Percentiles rank a stretch among this genome's conserved stretches.
phyloP scores from a whole-genome alignment of 805 yeast species.

The Spathaspora arborariae region DNA sequence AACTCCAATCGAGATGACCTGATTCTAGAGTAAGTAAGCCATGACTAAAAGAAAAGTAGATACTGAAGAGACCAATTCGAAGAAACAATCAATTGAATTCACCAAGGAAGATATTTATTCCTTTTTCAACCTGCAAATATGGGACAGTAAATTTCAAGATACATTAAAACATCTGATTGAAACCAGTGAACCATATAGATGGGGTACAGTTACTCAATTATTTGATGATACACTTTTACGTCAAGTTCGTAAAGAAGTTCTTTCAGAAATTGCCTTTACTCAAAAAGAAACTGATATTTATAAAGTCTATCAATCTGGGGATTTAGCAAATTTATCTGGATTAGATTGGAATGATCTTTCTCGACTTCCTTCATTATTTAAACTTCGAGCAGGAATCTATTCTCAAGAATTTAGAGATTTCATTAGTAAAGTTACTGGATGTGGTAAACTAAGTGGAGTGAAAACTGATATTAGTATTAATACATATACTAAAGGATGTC shows the following conservation, averaged over 20 bases:
- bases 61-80: not conserved
- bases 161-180: conserved; percentile 42
- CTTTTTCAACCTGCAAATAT: conserved; percentile 36
- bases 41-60: not conserved
- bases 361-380: conserved; percentile 69
- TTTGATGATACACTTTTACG: conserved; percentile 75
- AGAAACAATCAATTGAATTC: conserved; percentile 9
- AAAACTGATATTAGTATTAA: conserved; percentile 92
- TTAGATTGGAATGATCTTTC: conserved; percentile 71
- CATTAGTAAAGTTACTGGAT: conserved; percentile 71
- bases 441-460: conserved; percentile 86
- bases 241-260: conserved; percentile 80
- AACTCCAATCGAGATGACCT: not conserved
- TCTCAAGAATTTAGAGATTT: conserved; percentile 80
- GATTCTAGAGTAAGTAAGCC: not conserved
- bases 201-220: conserved; percentile 79
- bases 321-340: conserved; percentile 87
- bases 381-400: conserved; percentile 82
- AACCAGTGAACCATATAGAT: conserved; percentile 72
- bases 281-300: conserved; percentile 96
- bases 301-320: conserved; percentile 86
- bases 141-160: conserved; percentile 38
- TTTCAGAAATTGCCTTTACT: conserved; percentile 81
- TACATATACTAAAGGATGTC: conserved; percentile 90
- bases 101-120: conserved; percentile 33